Conservation (phyloP, 371 early-diverging fungal genomes). For the Syncephalastrum monosporum region DNA sequence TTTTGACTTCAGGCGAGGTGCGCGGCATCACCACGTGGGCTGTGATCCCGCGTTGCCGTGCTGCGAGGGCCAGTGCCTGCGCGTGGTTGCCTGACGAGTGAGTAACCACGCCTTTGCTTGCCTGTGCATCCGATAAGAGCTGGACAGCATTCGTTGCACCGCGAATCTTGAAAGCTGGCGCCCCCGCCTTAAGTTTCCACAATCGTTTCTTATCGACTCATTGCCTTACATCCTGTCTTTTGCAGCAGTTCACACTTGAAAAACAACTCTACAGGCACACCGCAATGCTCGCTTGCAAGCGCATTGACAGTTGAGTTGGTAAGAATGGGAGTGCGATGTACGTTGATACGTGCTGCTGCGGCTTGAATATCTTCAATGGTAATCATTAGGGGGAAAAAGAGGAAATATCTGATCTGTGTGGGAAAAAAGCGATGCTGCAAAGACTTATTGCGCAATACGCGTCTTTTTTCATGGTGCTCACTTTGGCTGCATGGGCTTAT, state of each 20-base stretch:
- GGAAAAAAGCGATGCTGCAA: too few species aligned
- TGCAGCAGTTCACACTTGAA: conserved; percentile 62
- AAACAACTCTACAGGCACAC: conserved; percentile 33
- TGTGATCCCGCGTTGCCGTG: conserved; percentile 37
- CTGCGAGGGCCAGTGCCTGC: conserved; percentile 50
- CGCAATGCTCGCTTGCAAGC: conserved; percentile 20
- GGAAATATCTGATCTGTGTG: too few species aligned
- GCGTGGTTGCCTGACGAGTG: conserved; percentile 55
- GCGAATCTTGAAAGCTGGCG: conserved; percentile 59
- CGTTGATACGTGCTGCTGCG: conserved; percentile 48
- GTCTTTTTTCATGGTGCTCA: too few species aligned
- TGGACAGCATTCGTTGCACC: conserved; percentile 56
- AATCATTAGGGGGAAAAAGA: not conserved
- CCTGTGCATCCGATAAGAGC: conserved; percentile 25
- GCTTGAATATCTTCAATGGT: conserved; percentile 35
- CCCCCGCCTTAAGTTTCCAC: not conserved
- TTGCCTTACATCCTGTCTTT: conserved; percentile 50
- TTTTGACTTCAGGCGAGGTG: conserved; percentile 50
- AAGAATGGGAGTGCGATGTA: conserved; percentile 51
- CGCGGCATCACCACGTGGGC: conserved; percentile 58
- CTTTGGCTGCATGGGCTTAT: too few species aligned
- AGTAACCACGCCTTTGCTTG: conserved; percentile 42
- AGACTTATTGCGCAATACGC: too few species aligned
- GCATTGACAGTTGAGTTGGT: conserved; percentile 35
- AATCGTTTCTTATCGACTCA: too few species aligned